Percentiles rank a stretch among this genome's conserved stretches.
phyloP scores from a whole-genome alignment of 176 grass and related monocot species.

The Ensete glaucum region DNA sequence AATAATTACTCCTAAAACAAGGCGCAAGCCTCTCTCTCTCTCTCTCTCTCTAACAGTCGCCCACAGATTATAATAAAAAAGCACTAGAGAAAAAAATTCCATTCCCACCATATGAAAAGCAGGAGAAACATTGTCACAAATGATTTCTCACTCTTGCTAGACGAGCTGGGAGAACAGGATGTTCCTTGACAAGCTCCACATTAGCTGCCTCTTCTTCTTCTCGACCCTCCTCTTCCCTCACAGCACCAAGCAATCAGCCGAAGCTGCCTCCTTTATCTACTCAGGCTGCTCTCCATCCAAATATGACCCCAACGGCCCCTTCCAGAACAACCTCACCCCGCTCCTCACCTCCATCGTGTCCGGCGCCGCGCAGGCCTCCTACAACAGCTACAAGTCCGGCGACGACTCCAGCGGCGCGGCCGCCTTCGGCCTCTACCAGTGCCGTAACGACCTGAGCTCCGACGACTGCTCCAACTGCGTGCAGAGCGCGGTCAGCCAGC shows the following conservation, averaged over 20 bases:
- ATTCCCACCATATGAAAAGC: too few relatives aligned
- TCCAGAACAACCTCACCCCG: constrained; percentile 49
- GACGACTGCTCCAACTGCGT: constrained; percentile 66
- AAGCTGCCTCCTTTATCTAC: constrained; percentile 57
- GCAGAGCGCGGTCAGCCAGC: constrained; percentile 43
- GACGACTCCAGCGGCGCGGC: background rate
- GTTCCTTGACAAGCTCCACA: background rate
- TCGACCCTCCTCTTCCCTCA: background rate
- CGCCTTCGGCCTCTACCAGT: constrained; percentile 80
- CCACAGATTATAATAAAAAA: too few relatives aligned
- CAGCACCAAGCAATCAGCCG: constrained; percentile 1
- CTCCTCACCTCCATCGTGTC: constrained; percentile 52
- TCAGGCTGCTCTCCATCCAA: constrained; percentile 75
- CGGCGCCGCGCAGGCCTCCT: constrained; percentile 33
- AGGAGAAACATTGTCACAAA: too few relatives aligned
- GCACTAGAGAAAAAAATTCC: too few relatives aligned
- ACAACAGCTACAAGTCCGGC: constrained; percentile 54
- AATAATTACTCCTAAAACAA: too few relatives aligned
- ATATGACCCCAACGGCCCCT: constrained; percentile 45
- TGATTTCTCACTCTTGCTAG: too few relatives aligned
- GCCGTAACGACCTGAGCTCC: constrained; percentile 54
- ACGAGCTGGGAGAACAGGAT: background rate
- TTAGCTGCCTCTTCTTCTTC: background rate
- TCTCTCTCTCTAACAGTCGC: too few relatives aligned
- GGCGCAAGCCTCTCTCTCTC: too few relatives aligned